Evolutionary conservation across 2,329 filamentous ascomycete genomes (phyloP), one percentile per base, ranked within the genome.

Genomic region (Ciborinia camelliae): DNA sequence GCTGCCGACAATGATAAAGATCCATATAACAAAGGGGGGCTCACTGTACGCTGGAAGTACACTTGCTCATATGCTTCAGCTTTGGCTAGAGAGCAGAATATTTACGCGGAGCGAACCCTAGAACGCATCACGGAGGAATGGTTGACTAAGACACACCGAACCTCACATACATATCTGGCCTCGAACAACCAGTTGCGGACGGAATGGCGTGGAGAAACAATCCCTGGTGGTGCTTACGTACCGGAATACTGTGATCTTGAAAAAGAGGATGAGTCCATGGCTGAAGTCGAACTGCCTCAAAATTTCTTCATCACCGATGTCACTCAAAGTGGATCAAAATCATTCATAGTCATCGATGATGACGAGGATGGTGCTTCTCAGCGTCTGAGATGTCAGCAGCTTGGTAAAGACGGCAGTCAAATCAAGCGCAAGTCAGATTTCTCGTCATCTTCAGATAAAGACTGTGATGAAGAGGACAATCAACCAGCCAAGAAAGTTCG

Each of bases 1-100:
- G 20, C 14, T 47, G 28, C 54, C 18, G 39, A 20, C 18, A 28
- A 30, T 8, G 28, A 57, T 43, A 10, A 6, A 39, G 61, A 58
- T 0, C 69, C 73, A 14, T 59, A 59, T 7, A 47, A 20, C n/a
- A 65, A 73, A 1, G 80, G 77, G 0, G 71, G 74, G 0, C 71
- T 88, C 1, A 80, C 84, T 5, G 85, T 82, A 63, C 78, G 86
- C 4, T 87, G 81, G 80, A 80, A 79, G 32, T 78, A 76, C 37
- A 71, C 75, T 4, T 68, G 66, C 39, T 69, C 45, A n/a, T 73
- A 69, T 54, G 54, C 57, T 18, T 65, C 68, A 20, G 70, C 71
- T 20, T 58, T 41, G 30, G 67, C 70, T n/a, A 65, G 73, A 41
- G 43, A 65, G n/a, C 61, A 68, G 6, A 73, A 73, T 51, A 61